Evolutionary conservation across 2,329 filamentous ascomycete species (phyloP).

Genomic region (Ophiostoma sp.): DNA sequence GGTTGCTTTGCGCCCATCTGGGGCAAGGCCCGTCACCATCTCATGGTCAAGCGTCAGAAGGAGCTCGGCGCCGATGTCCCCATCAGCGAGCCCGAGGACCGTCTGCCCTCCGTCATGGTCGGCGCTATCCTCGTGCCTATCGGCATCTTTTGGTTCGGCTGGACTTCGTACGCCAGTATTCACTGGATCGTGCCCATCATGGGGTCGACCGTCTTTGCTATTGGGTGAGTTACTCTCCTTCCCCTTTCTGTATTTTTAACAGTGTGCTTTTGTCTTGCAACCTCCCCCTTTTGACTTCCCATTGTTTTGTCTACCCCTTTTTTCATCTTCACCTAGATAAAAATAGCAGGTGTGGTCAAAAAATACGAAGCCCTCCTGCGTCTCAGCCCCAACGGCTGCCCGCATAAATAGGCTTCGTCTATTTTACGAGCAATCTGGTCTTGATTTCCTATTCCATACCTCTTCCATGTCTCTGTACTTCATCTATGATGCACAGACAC

Average conservation of each 20-base stretch:
- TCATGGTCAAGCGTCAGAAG: slow-evolving; percentile 56
- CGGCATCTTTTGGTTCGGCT: slow-evolving; percentile 85
- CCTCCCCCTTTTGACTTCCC: neutral
- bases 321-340: neutral
- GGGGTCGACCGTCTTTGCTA: slow-evolving; percentile 69
- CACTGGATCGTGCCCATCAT: slow-evolving; percentile 78
- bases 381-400: slow-evolving; percentile 18
- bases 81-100: slow-evolving; percentile 77
- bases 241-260: neutral
- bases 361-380: slow-evolving; percentile 14
- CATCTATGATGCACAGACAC: neutral
- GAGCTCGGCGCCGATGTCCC: slow-evolving; percentile 55
- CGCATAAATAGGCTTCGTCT: neutral
- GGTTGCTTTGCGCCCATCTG: slow-evolving; percentile 66
- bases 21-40: slow-evolving; percentile 57
- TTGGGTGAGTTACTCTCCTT: slow-evolving; percentile 55
- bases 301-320: neutral
- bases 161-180: slow-evolving; percentile 73
- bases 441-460: neutral
- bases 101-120: slow-evolving; percentile 71
- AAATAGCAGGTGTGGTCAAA: slow-evolving; percentile 4
- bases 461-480: neutral
- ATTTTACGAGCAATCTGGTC: neutral
- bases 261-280: neutral
- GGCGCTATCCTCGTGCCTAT: slow-evolving; percentile 78